Base-by-base conservation (phyloP, 192 early-diverging fungal genomes). In the Dissophora globulifera region DNA sequence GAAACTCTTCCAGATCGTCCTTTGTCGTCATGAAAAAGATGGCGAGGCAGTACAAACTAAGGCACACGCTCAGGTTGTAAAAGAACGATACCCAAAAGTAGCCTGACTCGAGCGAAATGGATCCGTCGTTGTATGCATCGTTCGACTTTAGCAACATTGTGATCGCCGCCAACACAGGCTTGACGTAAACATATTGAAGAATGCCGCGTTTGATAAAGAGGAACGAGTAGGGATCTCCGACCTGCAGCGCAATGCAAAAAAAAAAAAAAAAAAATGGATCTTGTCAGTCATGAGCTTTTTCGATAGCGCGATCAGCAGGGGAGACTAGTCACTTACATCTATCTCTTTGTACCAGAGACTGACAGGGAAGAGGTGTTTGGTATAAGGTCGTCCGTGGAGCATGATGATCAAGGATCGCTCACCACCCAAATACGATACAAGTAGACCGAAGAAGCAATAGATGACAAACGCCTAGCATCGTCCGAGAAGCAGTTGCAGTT, bases 161-260 rank as follows among this genome's bases (percentile, higher is more conserved):
- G 16, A 92, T 54, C 5, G 87, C 79, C 4, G 91, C 90, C 49
- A 95, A 60, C 7, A 92, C 58, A 1, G 96, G 96, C 62, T 96
- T 98, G 3, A 95, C 81, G 59, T 92, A 86, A n/a, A 96, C 92
- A 72, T 93, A 98, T 79, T 98, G 96, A 22, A 98, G 84, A 26
- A 98, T 94, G 1, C 95, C 93, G 46, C 92, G 83, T 60, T 93
- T 93, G 12, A 98, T 84, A 61, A 92, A 90, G 19, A 96, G 75
- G 41, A 95, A 95, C 7, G 88, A 86, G 51, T 92, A 89, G 2
- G 96, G 96, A 69, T 96, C 93, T 46, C 91, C 86, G 17, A 98
- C 67, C 67, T 79, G 74, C n/a, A n/a, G 82, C 46, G 16, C 16
- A 41, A 16, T 6, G 16, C 35, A 38, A 38, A 38, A 38, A 38